These are phyloP conservation scores for Alopecurus myosuroides DNA, from an alignment of 176 grass and related monocot species.

Conservation along the genomic window DNA sequence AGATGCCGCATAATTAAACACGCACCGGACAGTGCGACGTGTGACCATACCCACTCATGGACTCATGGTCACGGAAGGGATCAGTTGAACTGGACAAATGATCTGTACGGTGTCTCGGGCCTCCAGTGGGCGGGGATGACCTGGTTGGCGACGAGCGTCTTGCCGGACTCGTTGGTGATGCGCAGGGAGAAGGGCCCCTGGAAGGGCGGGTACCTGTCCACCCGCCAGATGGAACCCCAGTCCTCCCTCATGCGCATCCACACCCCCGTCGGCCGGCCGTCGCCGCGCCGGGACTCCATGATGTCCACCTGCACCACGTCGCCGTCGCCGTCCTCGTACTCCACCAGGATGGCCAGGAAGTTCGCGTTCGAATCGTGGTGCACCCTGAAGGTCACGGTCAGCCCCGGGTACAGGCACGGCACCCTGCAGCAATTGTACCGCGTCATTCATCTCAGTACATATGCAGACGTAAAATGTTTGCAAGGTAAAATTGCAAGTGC, in stretches of 20 bases:
- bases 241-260: conserved; percentile 54
- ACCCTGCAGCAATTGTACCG: conserved; percentile 29
- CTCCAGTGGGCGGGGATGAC: conserved; percentile 70
- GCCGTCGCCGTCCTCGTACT: conserved; percentile 55
- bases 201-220: conserved; percentile 32
- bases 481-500: too few relatives aligned
- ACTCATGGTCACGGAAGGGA: too few relatives aligned
- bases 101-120: conserved; percentile 35
- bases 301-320: conserved; percentile 60
- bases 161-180: conserved; percentile 50
- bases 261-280: conserved; percentile 5
- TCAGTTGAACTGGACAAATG: conserved; percentile 35
- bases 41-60: too few relatives aligned
- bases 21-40: too few relatives aligned
- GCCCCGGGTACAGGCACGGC: conserved; percentile 24
- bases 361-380: conserved; percentile 52
- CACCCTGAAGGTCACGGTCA: conserved; percentile 48
- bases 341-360: conserved; percentile 55
- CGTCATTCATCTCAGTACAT: too few relatives aligned
- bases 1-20: too few relatives aligned
- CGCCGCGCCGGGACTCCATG: conserved; percentile 29
- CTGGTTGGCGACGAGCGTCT: conserved; percentile 45
- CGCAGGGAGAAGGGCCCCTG: conserved; percentile 65
- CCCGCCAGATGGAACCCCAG: conserved; percentile 60
- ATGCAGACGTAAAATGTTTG: too few relatives aligned